These are phyloP conservation scores for Suillus paluster DNA, from an alignment of 768 basidiomycete genomes.

Conservation along the genomic window DNA sequence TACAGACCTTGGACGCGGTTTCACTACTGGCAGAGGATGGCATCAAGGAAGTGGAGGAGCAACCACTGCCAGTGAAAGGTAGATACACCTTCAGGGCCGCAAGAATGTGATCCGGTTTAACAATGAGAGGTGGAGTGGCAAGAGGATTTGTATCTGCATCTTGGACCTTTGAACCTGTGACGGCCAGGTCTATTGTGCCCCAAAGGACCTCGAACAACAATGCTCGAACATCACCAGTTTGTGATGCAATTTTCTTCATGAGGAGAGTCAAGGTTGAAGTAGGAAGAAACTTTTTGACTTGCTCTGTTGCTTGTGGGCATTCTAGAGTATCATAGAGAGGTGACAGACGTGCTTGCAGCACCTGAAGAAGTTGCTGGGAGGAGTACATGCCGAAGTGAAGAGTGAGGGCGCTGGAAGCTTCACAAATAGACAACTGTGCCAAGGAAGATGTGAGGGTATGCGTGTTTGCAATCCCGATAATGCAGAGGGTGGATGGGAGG, in stretches of 20 bases:
- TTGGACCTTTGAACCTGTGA: constrained; percentile 32
- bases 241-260: constrained; percentile 78
- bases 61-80: constrained; percentile 39
- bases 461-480: constrained; percentile 89
- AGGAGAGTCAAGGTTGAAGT: constrained; percentile 66
- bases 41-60: constrained; percentile 23
- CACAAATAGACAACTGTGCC: constrained; percentile 40
- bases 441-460: constrained; percentile 75
- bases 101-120: constrained; percentile 72
- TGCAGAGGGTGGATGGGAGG: constrained; percentile 55
- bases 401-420: constrained; percentile 53
- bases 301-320: constrained; percentile 18
- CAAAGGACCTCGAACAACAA: constrained; percentile 83
- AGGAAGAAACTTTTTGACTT: constrained; percentile 62
- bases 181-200: constrained; percentile 74
- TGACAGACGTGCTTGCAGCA: constrained; percentile 67
- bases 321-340: constrained; percentile 46
- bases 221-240: constrained; percentile 83
- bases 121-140: constrained; percentile 41
- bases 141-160: constrained; percentile 29
- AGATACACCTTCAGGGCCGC: constrained; percentile 76
- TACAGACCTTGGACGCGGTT: constrained; percentile 64
- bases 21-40: constrained; percentile 53
- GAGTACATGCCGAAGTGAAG: constrained; percentile 85
- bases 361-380: constrained; percentile 67